phyloP scores from a whole-genome alignment of 2,329 filamentous ascomycete species.

The Ophiostoma perfectum region DNA sequence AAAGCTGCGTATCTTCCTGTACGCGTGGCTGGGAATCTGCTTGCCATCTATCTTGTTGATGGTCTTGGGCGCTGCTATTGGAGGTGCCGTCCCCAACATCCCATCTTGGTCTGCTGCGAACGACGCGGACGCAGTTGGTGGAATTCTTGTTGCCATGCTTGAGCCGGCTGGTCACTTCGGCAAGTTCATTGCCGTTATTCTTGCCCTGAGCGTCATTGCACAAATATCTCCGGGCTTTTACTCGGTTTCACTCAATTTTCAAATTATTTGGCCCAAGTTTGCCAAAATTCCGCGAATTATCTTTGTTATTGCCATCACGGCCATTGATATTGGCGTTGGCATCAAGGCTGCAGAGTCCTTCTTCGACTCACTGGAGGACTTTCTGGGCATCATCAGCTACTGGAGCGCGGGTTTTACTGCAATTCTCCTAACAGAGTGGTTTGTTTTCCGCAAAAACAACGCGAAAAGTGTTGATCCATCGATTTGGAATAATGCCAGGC shows the following conservation, averaged over 20 bases:
- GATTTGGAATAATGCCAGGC: constrained; percentile 29
- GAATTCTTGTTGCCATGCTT: constrained; percentile 56
- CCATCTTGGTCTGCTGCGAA: constrained; percentile 50
- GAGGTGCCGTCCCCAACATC: constrained; percentile 51
- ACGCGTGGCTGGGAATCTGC: constrained; percentile 52
- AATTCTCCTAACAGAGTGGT: constrained; percentile 35
- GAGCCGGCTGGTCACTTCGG: constrained; percentile 54
- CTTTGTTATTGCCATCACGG: constrained; percentile 38
- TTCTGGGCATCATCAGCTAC: constrained; percentile 42
- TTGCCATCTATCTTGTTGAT: constrained; percentile 55
- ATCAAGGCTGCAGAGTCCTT: constrained; percentile 39
- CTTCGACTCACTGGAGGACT: constrained; percentile 41
- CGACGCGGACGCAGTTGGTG: constrained; percentile 49
- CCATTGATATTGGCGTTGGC: constrained; percentile 39
- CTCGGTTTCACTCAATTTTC: constrained; percentile 58
- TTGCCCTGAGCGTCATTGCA: constrained; percentile 53
- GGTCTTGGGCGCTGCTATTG: constrained; percentile 60
- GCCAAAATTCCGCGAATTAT: constrained; percentile 38
- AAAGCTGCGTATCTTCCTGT: constrained; percentile 42
- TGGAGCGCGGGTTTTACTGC: constrained; percentile 42
- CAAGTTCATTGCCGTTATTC: constrained; percentile 55
- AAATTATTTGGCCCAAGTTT: constrained; percentile 39
- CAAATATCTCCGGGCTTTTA: constrained; percentile 58
- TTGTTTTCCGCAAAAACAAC: constrained; percentile 28
- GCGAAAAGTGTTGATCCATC: constrained; percentile 27